Evolutionary conservation across 2,329 filamentous ascomycete species (phyloP).

Genomic region (Sporothrix luriei): DNA sequence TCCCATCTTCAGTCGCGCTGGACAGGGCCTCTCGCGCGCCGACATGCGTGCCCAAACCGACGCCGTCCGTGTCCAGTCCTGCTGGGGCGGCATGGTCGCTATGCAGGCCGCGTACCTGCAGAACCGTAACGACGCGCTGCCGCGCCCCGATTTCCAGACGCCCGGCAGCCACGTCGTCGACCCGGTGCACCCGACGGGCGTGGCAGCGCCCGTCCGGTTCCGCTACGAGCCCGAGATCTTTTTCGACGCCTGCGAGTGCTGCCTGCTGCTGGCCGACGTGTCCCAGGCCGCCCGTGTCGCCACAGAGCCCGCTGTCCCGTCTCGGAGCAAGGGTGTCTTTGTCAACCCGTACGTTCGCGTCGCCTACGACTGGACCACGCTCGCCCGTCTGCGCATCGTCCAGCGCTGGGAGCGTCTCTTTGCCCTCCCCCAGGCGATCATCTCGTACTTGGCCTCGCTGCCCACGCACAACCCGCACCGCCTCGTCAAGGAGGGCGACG

Average conservation of each 20-base stretch:
- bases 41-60: slow-evolving; percentile 65
- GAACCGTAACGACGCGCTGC: slow-evolving; percentile 42
- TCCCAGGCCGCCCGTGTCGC: slow-evolving; percentile 44
- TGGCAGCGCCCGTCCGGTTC: slow-evolving; percentile 54
- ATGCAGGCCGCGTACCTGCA: slow-evolving; percentile 65
- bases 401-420: slow-evolving; percentile 65
- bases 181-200: slow-evolving; percentile 41
- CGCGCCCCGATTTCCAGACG: slow-evolving; percentile 43
- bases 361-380: slow-evolving; percentile 62
- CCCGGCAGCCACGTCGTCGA: slow-evolving; percentile 45
- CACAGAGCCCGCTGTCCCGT: slow-evolving; percentile 38
- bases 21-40: slow-evolving; percentile 57
- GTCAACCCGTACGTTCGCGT: slow-evolving; percentile 76
- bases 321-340: slow-evolving; percentile 60
- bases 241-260: slow-evolving; percentile 68
- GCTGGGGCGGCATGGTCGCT: slow-evolving; percentile 77
- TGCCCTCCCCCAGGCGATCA: slow-evolving; percentile 39
- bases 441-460: slow-evolving; percentile 53
- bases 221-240: slow-evolving; percentile 61
- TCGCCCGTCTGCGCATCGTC: slow-evolving; percentile 61
- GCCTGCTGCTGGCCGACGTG: slow-evolving; percentile 58
- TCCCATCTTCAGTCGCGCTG: slow-evolving; percentile 64
- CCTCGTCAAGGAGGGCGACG: slow-evolving; percentile 59
- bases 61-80: slow-evolving; percentile 70
- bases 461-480: slow-evolving; percentile 62